A percentile compares a stretch with the other conserved stretches of the same genome.
phyloP scores from a whole-genome alignment of 805 yeast genomes.

The Saccharomycopsis vini region DNA sequence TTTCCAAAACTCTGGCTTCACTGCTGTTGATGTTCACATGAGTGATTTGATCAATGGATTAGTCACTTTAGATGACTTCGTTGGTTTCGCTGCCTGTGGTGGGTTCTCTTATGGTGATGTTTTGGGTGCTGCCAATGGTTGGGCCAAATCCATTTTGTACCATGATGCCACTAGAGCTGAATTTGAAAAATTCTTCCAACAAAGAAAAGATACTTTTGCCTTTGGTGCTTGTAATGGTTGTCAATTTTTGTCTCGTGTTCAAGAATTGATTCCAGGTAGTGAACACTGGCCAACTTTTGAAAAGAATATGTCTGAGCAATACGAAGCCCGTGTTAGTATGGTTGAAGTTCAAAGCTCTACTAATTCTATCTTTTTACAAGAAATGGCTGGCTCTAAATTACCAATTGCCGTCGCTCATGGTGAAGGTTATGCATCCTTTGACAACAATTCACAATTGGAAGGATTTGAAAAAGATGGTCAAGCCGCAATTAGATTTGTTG shows the following conservation, averaged over 20 bases:
- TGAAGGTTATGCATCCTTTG: constrained; percentile 86
- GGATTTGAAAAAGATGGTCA: constrained; percentile 44
- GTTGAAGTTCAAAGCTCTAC: constrained; percentile 60
- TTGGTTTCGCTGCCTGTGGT: constrained; percentile 96
- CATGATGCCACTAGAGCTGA: constrained; percentile 68
- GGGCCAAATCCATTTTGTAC: constrained; percentile 95
- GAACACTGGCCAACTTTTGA: constrained; percentile 95
- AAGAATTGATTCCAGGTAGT: constrained; percentile 83
- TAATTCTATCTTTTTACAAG: constrained; percentile 64
- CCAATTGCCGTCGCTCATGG: constrained; percentile 99
- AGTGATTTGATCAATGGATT: constrained; percentile 74
- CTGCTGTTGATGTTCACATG: constrained; percentile 94
- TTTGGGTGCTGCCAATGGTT: constrained; percentile 96
- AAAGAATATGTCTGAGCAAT: constrained; percentile 85
- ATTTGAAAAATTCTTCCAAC: constrained; percentile 74
- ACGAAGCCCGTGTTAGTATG: constrained; percentile 90
- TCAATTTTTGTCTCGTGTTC: constrained; percentile 85
- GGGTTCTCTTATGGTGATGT: constrained; percentile 99
- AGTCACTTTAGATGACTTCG: constrained; percentile 67
- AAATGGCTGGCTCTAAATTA: constrained; percentile 86
- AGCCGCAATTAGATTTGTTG: constrained; percentile 71
- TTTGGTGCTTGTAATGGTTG: constrained; percentile 99
- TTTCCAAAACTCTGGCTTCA: constrained; percentile 91
- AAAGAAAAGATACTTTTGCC: constrained; percentile 86
- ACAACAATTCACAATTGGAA: constrained; percentile 34